Evolutionary conservation across 108 stramenopile genomes (phyloP), one percentile per base, ranked within the genome.

Genomic region (Pseudonitzschia multistriata): DNA sequence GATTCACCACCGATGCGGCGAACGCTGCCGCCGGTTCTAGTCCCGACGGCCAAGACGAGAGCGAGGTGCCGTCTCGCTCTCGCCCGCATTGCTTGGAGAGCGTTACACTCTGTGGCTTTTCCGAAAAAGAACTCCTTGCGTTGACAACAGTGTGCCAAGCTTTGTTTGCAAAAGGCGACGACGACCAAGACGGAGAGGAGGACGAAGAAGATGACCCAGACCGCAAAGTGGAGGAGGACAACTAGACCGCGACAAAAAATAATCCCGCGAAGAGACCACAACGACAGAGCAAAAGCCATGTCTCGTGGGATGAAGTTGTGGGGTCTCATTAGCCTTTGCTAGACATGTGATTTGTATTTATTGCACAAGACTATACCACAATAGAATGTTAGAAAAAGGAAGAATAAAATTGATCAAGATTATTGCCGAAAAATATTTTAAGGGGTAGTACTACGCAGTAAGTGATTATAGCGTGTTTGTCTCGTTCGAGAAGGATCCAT

Each of bases 41-140:
- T 19, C 11, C 5, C 15, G 54, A 55, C 27, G 29, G 29, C 29
- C 24, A 33, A 0, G 34, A 30, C 2, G 35, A 35, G 15, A 19
- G 15, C 10, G n/a, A 59, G 47, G 47, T 0, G 19, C 17, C 17
- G 47, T 48, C 17, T 19, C 19, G 1, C 47, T 48, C 19, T 17
- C n/a, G n/a, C 17, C 19, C 33, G 19, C 14, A 30, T 59, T 15
- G 34, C 2, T 27, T 75, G 24, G 30, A 63, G 47, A 37, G 34
- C 13, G 21, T 75, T 24, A 67, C 67, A 8, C 59, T 75, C 17
- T 66, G 65, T 33, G 74, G 40, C 3, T 75, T 75, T 63, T 68
- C 74, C 17, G 5, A 27, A 28, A 19, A 30, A 31, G 74, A 75
- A 42, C 15, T 48, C 27, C 14, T 24, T 1, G 4, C 39, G 21